phyloP scores from a whole-genome alignment of 2,329 filamentous ascomycete species.

The Orbilia ellipsospora region DNA sequence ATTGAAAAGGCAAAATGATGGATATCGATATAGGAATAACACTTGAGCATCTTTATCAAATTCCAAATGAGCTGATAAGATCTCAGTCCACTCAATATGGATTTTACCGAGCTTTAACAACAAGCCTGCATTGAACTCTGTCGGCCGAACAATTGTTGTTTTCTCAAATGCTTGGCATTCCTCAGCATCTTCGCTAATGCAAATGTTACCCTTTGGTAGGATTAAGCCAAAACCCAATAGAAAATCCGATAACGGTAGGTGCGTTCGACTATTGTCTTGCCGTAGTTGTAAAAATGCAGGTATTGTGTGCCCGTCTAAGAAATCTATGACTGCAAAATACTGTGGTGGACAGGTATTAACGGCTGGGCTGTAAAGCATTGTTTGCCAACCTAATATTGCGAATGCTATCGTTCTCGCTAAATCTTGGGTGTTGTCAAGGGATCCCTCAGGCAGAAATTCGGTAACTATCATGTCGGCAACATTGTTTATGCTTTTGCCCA shows the following conservation, averaged over 20 bases:
- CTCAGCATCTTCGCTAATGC: constrained; percentile 26
- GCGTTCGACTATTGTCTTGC: constrained; percentile 22
- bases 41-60: constrained; percentile 29
- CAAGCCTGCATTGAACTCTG: constrained; percentile 14
- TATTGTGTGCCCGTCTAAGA: constrained; percentile 32
- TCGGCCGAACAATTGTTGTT: constrained; percentile 31
- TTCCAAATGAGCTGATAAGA: constrained; percentile 27
- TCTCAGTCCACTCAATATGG: constrained; percentile 5
- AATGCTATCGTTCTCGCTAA: too few relatives aligned
- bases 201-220: constrained; percentile 16
- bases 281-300: constrained; percentile 23
- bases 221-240: too few relatives aligned
- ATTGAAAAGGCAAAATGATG: constrained; percentile 30
- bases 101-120: constrained; percentile 3
- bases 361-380: constrained; percentile 22
- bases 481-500: too few relatives aligned
- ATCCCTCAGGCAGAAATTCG: too few relatives aligned
- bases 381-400: constrained; percentile 23
- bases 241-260: constrained; percentile 12
- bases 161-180: constrained; percentile 27
- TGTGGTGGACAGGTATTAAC: constrained; percentile 16
- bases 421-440: too few relatives aligned
- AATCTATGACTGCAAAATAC: constrained; percentile 27
- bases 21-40: constrained; percentile 30
- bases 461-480: too few relatives aligned